A percentile compares a stretch with the other conserved stretches of the same genome.
Evolutionary conservation across 257 asterid species (phyloP).

Genomic region (Sherardia arvensis): DNA sequence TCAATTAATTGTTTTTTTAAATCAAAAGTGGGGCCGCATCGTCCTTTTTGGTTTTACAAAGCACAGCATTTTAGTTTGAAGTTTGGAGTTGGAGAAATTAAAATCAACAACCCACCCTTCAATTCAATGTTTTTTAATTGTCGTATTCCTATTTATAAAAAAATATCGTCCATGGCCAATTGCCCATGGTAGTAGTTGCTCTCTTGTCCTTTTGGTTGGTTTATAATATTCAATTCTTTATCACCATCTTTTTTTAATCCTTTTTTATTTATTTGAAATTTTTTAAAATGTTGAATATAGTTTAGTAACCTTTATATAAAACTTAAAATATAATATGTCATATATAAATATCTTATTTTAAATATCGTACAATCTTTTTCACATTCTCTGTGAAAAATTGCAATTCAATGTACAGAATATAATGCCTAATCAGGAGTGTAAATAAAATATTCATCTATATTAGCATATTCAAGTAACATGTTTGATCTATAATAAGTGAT

Average conservation of each 20-base stretch:
- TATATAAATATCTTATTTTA: too few relatives aligned
- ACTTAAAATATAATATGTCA: too few relatives aligned
- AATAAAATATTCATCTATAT: too few relatives aligned
- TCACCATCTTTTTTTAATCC: not conserved
- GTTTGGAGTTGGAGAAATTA: not conserved
- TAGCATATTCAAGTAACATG: too few relatives aligned
- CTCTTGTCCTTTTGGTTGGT: not conserved
- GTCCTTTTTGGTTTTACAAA: conserved; percentile 11
- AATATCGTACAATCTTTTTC: too few relatives aligned
- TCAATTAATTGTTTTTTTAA: not conserved
- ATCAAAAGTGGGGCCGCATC: conserved; percentile 12
- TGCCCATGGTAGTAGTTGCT: not conserved
- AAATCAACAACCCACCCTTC: not conserved
- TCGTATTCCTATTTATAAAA: not conserved
- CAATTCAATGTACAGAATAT: too few relatives aligned
- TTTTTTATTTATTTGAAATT: too few relatives aligned
- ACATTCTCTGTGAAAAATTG: too few relatives aligned
- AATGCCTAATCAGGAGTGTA: too few relatives aligned
- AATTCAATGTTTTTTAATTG: not conserved
- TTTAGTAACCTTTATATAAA: too few relatives aligned
- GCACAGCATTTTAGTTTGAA: not conserved
- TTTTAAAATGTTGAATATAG: too few relatives aligned
- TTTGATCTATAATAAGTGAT: too few relatives aligned
- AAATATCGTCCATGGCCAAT: not conserved
- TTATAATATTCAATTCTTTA: not conserved